A percentile compares a stretch with the other conserved stretches of the same genome.
These are phyloP conservation scores for Circinella minor DNA, from an alignment of 371 early-diverging fungal species.

Conservation along the genomic window DNA sequence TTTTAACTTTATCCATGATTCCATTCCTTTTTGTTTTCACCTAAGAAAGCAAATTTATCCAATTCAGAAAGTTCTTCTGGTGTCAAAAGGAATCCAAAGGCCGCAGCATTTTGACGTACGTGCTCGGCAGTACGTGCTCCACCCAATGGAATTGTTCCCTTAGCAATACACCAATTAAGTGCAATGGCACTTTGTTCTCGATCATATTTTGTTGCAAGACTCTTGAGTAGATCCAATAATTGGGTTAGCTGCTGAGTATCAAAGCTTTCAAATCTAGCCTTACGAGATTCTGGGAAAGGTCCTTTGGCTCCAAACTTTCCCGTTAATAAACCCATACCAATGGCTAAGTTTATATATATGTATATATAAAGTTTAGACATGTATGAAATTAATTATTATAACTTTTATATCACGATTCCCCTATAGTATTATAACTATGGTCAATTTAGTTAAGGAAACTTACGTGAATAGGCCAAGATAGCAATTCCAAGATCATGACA, in stretches of 20 bases:
- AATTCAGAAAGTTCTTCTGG: slow-evolving; percentile 50
- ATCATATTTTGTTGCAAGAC: slow-evolving; percentile 32
- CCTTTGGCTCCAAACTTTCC: slow-evolving; percentile 55
- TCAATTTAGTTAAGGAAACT: slow-evolving; percentile 2
- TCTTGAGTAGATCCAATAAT: slow-evolving; percentile 30
- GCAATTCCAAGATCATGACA: slow-evolving; percentile 65
- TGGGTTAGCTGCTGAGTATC: slow-evolving; percentile 32
- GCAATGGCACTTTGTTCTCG: slow-evolving; percentile 42
- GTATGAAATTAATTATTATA: no score
- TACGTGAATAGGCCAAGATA: slow-evolving; percentile 64
- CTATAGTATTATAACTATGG: no score
- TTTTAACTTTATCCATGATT: slow-evolving; percentile 46
- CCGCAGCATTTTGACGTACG: slow-evolving; percentile 50
- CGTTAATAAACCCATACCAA: slow-evolving; percentile 55
- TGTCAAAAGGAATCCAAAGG: slow-evolving; percentile 56
- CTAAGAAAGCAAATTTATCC: slow-evolving; percentile 49
- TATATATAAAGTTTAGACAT: no score
- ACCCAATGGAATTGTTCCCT: slow-evolving; percentile 61
- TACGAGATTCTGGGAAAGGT: slow-evolving; percentile 39
- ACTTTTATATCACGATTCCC: no score
- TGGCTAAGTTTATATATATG: slow-evolving; percentile 18
- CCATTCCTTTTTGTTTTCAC: slow-evolving; percentile 46
- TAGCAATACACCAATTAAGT: slow-evolving; percentile 52
- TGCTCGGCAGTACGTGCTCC: slow-evolving; percentile 60
- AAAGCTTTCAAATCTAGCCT: slow-evolving; percentile 22